phyloP scores from a whole-genome alignment of 2,329 filamentous ascomycete genomes.

The Fusarium continuum region DNA sequence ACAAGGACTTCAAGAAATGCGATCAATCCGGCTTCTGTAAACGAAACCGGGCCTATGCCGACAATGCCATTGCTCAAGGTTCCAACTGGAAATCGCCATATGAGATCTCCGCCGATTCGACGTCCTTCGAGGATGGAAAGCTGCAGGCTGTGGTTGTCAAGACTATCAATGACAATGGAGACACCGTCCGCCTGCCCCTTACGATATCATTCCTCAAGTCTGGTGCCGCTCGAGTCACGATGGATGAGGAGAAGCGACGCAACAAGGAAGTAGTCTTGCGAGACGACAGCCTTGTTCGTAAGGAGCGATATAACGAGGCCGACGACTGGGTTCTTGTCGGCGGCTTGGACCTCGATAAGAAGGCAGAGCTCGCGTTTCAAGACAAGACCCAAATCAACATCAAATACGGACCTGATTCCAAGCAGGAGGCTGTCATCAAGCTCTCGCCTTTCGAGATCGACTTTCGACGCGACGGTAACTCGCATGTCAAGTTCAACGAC shows the following conservation, averaged over 20 bases:
- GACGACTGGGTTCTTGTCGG: slow-evolving; percentile 88
- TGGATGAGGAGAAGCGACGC: slow-evolving; percentile 91
- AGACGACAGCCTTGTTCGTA: slow-evolving; percentile 83
- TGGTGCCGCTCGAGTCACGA: slow-evolving; percentile 83
- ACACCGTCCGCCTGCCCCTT: slow-evolving; percentile 81
- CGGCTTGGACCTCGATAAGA: slow-evolving; percentile 75
- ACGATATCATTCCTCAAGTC: slow-evolving; percentile 90
- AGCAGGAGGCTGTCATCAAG: slow-evolving; percentile 83
- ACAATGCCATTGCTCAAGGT: slow-evolving; percentile 72
- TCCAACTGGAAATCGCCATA: slow-evolving; percentile 84
- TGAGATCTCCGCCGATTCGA: slow-evolving; percentile 73
- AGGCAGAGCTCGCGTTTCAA: slow-evolving; percentile 73
- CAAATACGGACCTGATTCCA: slow-evolving; percentile 78
- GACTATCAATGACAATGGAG: slow-evolving; percentile 68
- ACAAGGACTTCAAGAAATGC: slow-evolving; percentile 97
- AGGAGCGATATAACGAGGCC: slow-evolving; percentile 94
- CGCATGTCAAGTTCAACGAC: slow-evolving; percentile 89
- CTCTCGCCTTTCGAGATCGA: slow-evolving; percentile 86
- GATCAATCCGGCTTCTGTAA: slow-evolving; percentile 96
- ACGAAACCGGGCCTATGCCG: slow-evolving; percentile 89
- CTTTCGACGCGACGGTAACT: slow-evolving; percentile 83
- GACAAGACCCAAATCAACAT: slow-evolving; percentile 76
- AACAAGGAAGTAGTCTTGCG: slow-evolving; percentile 90
- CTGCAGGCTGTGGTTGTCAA: slow-evolving; percentile 86
- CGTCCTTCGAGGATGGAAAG: slow-evolving; percentile 81